Percentiles rank a stretch among this genome's conserved stretches.
Evolutionary conservation across 2,329 filamentous ascomycete genomes (phyloP).

Genomic region (Blastomyces parvus): DNA sequence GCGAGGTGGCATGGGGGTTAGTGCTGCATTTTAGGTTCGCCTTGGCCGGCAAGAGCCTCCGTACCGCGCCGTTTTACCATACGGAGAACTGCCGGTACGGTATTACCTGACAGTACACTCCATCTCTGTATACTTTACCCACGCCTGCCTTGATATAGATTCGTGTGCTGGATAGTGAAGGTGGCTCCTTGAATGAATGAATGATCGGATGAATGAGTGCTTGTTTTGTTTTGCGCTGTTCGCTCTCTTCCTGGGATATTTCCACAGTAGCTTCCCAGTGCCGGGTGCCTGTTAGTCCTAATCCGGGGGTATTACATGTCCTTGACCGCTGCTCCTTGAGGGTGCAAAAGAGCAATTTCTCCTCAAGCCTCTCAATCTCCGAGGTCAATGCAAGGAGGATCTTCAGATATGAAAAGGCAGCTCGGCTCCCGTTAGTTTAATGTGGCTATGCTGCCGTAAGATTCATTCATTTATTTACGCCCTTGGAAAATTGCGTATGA

Average conservation of each 20-base stretch:
- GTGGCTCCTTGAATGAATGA: no score
- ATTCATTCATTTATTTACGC: not conserved
- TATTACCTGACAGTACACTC: not conserved
- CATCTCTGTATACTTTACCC: no score
- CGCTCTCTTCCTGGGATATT: not conserved
- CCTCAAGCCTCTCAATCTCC: not conserved
- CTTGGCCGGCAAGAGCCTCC: not conserved
- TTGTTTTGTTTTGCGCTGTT: no score
- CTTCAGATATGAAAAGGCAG: not conserved
- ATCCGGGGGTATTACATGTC: not conserved
- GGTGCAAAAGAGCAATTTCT: not conserved
- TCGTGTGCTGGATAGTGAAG: no score
- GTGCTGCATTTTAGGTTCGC: not conserved
- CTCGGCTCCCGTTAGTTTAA: not conserved
- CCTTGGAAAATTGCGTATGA: not conserved
- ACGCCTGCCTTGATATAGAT: not conserved
- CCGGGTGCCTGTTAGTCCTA: not conserved
- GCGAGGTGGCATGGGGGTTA: not conserved
- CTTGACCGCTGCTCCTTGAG: not conserved
- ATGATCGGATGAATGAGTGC: no score
- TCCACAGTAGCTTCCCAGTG: not conserved
- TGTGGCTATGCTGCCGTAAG: slow-evolving; percentile 4
- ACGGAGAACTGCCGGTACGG: not conserved
- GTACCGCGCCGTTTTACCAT: not conserved
- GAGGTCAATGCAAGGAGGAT: not conserved